Evolutionary conservation across 257 asterid genomes (phyloP).

Genomic region (Anisodus tanguticus): DNA sequence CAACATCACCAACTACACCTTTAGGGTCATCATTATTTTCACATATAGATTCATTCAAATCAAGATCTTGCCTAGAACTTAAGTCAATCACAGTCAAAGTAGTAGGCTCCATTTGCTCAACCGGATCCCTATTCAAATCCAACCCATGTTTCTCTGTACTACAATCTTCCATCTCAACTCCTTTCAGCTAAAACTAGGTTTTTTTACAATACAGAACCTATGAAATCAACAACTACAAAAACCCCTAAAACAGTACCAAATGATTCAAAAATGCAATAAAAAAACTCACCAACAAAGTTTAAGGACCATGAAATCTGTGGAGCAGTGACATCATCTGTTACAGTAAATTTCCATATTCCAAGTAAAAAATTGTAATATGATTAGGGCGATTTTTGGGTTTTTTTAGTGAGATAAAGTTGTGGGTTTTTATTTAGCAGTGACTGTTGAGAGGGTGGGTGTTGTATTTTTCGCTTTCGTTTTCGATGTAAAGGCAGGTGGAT

Average conservation of each 20-base stretch:
- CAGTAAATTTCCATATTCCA: too few species aligned
- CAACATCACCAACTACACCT: conserved; percentile 30
- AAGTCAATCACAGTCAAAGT: conserved; percentile 24
- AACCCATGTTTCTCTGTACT: conserved; percentile 32
- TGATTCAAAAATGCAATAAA: not conserved
- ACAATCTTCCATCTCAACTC: conserved; percentile 38
- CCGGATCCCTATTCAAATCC: conserved; percentile 46
- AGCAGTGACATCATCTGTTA: not conserved
- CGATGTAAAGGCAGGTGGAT: not conserved
- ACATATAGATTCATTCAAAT: conserved; percentile 13
- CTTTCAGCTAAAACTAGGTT: not conserved
- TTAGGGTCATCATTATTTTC: not conserved
- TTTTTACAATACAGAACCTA: not conserved
- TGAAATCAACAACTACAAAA: not conserved
- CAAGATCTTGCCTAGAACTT: conserved; percentile 30
- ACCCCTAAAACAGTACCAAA: conserved; percentile 19
- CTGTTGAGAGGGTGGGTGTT: not conserved
- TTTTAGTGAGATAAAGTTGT: conserved; percentile 34
- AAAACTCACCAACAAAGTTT: not conserved
- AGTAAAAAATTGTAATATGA: too few species aligned
- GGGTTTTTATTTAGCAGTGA: not conserved
- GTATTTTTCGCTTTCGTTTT: not conserved
- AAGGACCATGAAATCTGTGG: conserved; percentile 23
- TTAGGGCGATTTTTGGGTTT: conserved; percentile 24
- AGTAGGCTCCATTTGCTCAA: conserved; percentile 30